Evolutionary conservation across 2,329 filamentous ascomycete species (phyloP), one percentile per base, ranked within the genome.

Genomic region (Cladosporium sphaerospermum): DNA sequence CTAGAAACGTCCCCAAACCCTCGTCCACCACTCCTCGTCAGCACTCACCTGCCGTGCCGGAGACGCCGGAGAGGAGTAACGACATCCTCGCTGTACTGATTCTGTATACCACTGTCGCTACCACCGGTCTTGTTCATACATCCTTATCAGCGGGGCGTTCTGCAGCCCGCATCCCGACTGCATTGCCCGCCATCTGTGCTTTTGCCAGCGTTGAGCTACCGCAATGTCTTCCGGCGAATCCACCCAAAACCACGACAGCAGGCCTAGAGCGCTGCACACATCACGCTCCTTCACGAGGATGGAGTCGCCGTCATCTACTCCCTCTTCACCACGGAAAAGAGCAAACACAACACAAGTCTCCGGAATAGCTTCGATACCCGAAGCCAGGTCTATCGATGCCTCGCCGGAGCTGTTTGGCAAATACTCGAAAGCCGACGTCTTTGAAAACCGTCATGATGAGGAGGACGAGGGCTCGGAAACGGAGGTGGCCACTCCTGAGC

Each of bases 231-330:
- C 48, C 39, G 47, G 34, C 32, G 41, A 37, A 28, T 31, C 18
- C 28, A 33, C 32, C 18, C 14, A 16, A 19, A 16, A 10, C 18
- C 31, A 36, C 6, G 51, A 55, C 6, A 40, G 13, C 47, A 60
- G 60, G 36, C 61, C 71, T 6, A 64, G 62, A 44, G 61, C 69
- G 41, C 63, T 74, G 16, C 71, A 75, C 43, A 61, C 69, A 44
- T 72, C 75, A 37, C 67, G 71, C 43, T 78, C 75, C 32, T 79
- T 79, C 62, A 75, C 72, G 5, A 74, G 76, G 19, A 69, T 79
- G 42, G 61, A 68, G 13, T 63, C 66, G 32, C 52, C 57, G 8
- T 55, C 58, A 10, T 49, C 47, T 5, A 51, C 19, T n/a, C 18
- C 50, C 4, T 56, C 54, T 5, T 65, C 65, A 8, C 63, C 64